Conservation (phyloP, 495 filamentous ascomycete genomes). For the Talaromyces proteolyticus region DNA sequence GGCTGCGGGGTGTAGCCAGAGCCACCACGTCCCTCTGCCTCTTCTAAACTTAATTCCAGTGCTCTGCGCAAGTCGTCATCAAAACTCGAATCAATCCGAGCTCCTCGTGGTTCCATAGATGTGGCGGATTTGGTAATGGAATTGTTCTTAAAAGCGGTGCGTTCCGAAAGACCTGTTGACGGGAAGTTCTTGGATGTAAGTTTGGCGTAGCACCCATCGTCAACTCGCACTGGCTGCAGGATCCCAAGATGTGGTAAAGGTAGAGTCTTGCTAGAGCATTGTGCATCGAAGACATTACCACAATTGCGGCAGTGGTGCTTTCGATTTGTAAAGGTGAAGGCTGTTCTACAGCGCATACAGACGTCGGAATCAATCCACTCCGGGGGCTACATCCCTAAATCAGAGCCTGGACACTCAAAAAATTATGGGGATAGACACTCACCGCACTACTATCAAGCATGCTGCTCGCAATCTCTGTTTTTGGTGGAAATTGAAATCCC, state of each 20-base stretch:
- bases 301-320: constrained; percentile 98
- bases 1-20: constrained; percentile 66
- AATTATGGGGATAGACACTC: constrained; percentile 30
- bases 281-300: constrained; percentile 90
- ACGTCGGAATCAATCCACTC: constrained; percentile 98
- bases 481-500: constrained; percentile 85
- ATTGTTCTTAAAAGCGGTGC: constrained; percentile 44
- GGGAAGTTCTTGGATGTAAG: constrained; percentile 64
- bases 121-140: constrained; percentile 46
- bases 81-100: constrained; percentile 79
- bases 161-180: constrained; percentile 34
- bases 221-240: constrained; percentile 85
- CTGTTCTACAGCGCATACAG: constrained; percentile 93
- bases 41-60: constrained; percentile 93
- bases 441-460: constrained; percentile 97
- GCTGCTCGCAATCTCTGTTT: constrained; percentile 77
- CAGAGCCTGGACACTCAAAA: neutral
- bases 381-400: constrained; percentile 58
- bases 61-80: constrained; percentile 93
- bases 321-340: constrained; percentile 95
- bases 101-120: constrained; percentile 82
- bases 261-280: constrained; percentile 84
- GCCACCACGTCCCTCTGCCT: constrained; percentile 70
- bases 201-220: constrained; percentile 90
- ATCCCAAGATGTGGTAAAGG: constrained; percentile 92